Percentiles rank a stretch among this genome's conserved stretches.
These are phyloP conservation scores for Capsicum chinense DNA, from an alignment of 257 asterid species.

Conservation along the genomic window DNA sequence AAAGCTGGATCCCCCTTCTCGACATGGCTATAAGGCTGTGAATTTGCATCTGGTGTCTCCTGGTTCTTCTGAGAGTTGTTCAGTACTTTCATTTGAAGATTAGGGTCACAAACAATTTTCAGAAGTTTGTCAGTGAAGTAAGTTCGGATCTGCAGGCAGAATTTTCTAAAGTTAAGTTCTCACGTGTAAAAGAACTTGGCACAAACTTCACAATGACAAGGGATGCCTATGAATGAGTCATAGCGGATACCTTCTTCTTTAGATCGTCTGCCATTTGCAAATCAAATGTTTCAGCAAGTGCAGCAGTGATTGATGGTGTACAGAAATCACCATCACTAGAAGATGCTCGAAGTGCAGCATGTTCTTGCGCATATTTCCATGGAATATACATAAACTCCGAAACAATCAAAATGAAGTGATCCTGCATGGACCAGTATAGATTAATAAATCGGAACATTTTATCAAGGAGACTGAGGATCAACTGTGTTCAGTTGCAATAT, in stretches of 20 bases:
- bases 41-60: slow-evolving; percentile 44
- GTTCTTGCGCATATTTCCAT: slow-evolving; percentile 92
- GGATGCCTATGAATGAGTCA: slow-evolving; percentile 5
- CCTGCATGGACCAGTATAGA: slow-evolving; percentile 53
- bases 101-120: slow-evolving; percentile 79
- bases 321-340: slow-evolving; percentile 59
- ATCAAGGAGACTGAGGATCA: slow-evolving; percentile 28
- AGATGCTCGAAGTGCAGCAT: slow-evolving; percentile 63
- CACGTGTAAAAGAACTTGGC: background rate
- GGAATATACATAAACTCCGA: slow-evolving; percentile 87
- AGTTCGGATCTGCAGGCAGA: slow-evolving; percentile 67
- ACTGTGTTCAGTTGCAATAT: slow-evolving; percentile 28
- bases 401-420: slow-evolving; percentile 81
- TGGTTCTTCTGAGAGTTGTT: slow-evolving; percentile 52
- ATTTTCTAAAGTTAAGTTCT: slow-evolving; percentile 18
- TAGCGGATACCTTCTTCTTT: slow-evolving; percentile 65
- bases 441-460: slow-evolving; percentile 23
- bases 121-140: slow-evolving; percentile 88
- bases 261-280: slow-evolving; percentile 69
- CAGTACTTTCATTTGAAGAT: slow-evolving; percentile 54
- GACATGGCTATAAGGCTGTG: slow-evolving; percentile 45
- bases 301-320: slow-evolving; percentile 92
- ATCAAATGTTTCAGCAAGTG: slow-evolving; percentile 86
- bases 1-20: slow-evolving; percentile 78
- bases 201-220: background rate